A percentile compares a stretch with the other conserved stretches of the same genome.
Evolutionary conservation across 495 filamentous ascomycete genomes (phyloP).

Genomic region (Aspergillus leporis): DNA sequence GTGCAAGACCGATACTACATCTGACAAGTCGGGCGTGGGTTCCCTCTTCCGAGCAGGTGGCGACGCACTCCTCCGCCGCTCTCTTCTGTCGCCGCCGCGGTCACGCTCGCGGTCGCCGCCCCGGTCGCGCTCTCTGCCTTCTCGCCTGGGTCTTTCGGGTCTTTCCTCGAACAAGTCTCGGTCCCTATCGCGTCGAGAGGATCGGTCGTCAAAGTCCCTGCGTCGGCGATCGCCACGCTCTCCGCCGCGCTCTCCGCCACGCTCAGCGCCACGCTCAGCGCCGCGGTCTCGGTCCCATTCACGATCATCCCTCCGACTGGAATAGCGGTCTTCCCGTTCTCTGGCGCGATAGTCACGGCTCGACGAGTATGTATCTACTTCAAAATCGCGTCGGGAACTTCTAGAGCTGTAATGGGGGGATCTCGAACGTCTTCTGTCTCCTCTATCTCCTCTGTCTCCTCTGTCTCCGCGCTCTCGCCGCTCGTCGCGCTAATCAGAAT

Average conservation of each 20-base stretch:
- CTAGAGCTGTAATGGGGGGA: slow-evolving; percentile 70
- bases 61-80: slow-evolving; percentile 73
- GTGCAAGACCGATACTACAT: slow-evolving; percentile 72
- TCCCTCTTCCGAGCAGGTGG: slow-evolving; percentile 88
- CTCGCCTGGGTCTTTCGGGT: slow-evolving; percentile 58
- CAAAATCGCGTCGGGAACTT: slow-evolving; percentile 61
- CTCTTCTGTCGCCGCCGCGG: slow-evolving; percentile 45
- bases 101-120: slow-evolving; percentile 35
- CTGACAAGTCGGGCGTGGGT: slow-evolving; percentile 91
- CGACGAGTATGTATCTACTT: slow-evolving; percentile 85
- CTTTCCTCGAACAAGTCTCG: slow-evolving; percentile 67
- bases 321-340: slow-evolving; percentile 87
- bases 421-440: slow-evolving; percentile 70
- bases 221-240: slow-evolving; percentile 62
- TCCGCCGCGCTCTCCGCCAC: slow-evolving; percentile 15
- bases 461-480: slow-evolving; percentile 51
- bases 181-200: slow-evolving; percentile 56
- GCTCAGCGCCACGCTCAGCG: slow-evolving; percentile 50
- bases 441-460: slow-evolving; percentile 52
- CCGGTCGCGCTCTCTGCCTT: slow-evolving; percentile 51
- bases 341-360: slow-evolving; percentile 88
- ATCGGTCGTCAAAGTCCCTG: slow-evolving; percentile 64
- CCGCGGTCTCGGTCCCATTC: slow-evolving; percentile 75
- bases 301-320: slow-evolving; percentile 60
- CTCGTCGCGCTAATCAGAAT: slow-evolving; percentile 50